A percentile compares a stretch with the other conserved stretches of the same genome.
phyloP scores from a whole-genome alignment of 2,329 filamentous ascomycete species.

The Monilinia vaccinii-corymbosi region DNA sequence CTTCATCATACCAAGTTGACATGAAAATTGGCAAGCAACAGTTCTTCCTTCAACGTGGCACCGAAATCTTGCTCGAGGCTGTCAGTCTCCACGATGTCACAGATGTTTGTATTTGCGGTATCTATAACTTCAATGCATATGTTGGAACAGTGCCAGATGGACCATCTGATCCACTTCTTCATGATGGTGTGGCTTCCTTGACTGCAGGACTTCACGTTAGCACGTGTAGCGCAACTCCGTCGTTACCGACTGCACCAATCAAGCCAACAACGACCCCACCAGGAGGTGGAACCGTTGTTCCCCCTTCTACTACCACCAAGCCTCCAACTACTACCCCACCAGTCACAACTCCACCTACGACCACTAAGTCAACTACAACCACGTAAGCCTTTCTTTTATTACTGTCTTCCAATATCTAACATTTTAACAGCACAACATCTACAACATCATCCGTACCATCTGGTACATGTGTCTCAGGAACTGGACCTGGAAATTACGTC shows the following conservation, averaged over 20 bases:
- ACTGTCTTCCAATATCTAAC: neutral
- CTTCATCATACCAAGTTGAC: slow-evolving; percentile 15
- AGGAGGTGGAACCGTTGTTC: slow-evolving; percentile 2
- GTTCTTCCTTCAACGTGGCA: slow-evolving; percentile 15
- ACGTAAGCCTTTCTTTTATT: neutral
- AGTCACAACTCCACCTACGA: neutral
- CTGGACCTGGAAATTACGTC: slow-evolving; percentile 29
- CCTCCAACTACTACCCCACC: neutral
- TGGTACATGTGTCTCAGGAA: slow-evolving; percentile 15
- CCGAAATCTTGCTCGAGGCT: slow-evolving; percentile 13
- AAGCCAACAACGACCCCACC: slow-evolving; percentile 14
- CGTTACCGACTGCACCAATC: slow-evolving; percentile 25
- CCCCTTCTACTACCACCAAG: slow-evolving; percentile 9
- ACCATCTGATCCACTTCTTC: slow-evolving; percentile 22
- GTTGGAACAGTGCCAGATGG: slow-evolving; percentile 18
- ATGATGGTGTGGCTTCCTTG: slow-evolving; percentile 24
- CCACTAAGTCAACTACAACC: slow-evolving; percentile 6
- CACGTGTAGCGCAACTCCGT: slow-evolving; percentile 28
- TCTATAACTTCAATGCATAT: slow-evolving; percentile 24
- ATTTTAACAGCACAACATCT: neutral
- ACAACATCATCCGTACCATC: slow-evolving; percentile 4
- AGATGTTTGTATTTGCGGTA: slow-evolving; percentile 17
- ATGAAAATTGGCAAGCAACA: slow-evolving; percentile 19
- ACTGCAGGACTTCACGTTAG: slow-evolving; percentile 28
- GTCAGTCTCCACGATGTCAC: slow-evolving; percentile 16